Percentiles rank a stretch among this genome's conserved stretches.
Conservation (phyloP, 805 yeast genomes). For the Blastobotrys terrestris region DNA sequence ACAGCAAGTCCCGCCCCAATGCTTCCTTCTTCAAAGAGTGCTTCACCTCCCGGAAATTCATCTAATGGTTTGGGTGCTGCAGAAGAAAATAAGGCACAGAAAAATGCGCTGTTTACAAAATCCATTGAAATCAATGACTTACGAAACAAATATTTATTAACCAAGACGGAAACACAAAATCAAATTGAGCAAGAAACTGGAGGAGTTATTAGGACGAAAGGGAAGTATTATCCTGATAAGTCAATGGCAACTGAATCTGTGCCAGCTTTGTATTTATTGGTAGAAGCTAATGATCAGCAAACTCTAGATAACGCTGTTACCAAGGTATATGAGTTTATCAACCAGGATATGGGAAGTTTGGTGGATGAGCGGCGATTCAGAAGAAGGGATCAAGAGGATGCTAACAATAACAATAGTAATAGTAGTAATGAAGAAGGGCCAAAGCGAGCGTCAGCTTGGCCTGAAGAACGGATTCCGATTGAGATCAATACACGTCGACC, state of each 20-base stretch:
- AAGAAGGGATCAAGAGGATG: constrained; percentile 16
- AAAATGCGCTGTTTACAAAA: constrained; percentile 18
- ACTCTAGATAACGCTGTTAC: constrained; percentile 51
- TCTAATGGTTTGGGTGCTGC: neutral
- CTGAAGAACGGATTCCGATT: neutral
- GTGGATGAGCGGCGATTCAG: constrained; percentile 26
- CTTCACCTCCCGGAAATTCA: neutral
- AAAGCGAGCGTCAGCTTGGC: constrained; percentile 1
- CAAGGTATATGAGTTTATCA: constrained; percentile 53
- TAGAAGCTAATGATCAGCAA: constrained; percentile 54
- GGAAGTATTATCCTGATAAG: constrained; percentile 32
- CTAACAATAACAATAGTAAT: constrained; percentile 7
- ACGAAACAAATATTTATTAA: constrained; percentile 31
- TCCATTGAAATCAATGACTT: constrained; percentile 32
- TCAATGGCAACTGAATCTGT: constrained; percentile 26
- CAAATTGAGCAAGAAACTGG: constrained; percentile 28
- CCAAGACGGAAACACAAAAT: constrained; percentile 30
- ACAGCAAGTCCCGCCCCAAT: constrained; percentile 2
- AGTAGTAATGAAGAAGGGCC: neutral
- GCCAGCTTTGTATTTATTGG: constrained; percentile 33
- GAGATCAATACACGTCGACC: constrained; percentile 9
- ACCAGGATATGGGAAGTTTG: constrained; percentile 24
- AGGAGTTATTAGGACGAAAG: constrained; percentile 28
- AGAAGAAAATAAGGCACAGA: constrained; percentile 4
- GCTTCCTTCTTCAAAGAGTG: neutral